Conservation (phyloP, 192 early-diverging fungal genomes). For the Backusella mclennaniae region DNA sequence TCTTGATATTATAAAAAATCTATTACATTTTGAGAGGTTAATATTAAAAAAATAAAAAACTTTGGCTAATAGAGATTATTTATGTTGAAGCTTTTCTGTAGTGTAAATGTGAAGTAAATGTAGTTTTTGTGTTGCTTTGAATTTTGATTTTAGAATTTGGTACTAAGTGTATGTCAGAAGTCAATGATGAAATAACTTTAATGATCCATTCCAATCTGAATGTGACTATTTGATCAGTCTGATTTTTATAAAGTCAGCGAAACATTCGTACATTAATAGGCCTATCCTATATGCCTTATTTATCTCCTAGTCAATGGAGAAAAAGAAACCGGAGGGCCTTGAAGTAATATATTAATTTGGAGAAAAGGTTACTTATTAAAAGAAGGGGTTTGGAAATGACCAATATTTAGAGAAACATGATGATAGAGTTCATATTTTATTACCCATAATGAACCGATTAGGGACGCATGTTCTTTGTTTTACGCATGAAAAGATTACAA, state of each 20-base stretch:
- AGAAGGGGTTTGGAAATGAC: neutral
- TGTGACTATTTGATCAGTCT: too few relatives aligned
- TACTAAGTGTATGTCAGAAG: too few relatives aligned
- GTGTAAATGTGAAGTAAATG: too few relatives aligned
- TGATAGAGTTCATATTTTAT: neutral
- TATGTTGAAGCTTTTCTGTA: too few relatives aligned
- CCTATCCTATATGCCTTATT: neutral
- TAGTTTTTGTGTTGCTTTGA: too few relatives aligned
- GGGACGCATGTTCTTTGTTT: neutral
- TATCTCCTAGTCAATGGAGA: neutral
- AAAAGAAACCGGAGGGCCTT: neutral
- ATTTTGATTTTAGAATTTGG: too few relatives aligned
- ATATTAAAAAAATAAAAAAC: too few relatives aligned
- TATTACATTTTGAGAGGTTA: too few relatives aligned
- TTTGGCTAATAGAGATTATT: too few relatives aligned
- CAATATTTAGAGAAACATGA: neutral
- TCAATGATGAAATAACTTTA: too few relatives aligned
- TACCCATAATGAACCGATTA: neutral
- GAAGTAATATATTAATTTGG: neutral
- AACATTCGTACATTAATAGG: neutral
- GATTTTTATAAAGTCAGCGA: neutral
- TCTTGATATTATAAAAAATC: too few relatives aligned
- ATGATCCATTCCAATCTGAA: too few relatives aligned
- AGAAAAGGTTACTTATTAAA: neutral
- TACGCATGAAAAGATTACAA: neutral